Conservation (phyloP, 768 basidiomycete species). For the Lactarius akahatsu region DNA sequence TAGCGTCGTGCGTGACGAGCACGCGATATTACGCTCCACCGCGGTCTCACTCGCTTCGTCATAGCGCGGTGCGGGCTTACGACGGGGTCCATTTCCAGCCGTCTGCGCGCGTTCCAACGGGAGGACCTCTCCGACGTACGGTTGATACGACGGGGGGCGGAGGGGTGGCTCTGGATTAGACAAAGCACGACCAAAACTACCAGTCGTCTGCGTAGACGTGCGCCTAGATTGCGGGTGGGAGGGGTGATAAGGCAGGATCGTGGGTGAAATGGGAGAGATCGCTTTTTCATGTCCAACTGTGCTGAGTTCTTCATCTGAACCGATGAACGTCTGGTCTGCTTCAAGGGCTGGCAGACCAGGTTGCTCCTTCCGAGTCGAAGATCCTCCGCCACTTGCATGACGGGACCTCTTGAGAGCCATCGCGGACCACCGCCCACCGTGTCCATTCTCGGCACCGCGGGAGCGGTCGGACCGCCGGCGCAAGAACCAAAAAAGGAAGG, state of each 20-base stretch:
- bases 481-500: slow-evolving; percentile 16
- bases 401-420: slow-evolving; percentile 4
- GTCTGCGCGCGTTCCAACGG: slow-evolving; percentile 22
- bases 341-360: slow-evolving; percentile 2
- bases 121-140: slow-evolving; percentile 15
- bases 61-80: slow-evolving; percentile 30
- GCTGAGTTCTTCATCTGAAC: slow-evolving; percentile 27
- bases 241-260: background rate
- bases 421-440: slow-evolving; percentile 5
- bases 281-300: slow-evolving; percentile 24
- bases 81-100: slow-evolving; percentile 7
- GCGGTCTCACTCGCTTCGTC: background rate
- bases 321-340: slow-evolving; percentile 13
- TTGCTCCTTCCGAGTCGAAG: slow-evolving; percentile 8
- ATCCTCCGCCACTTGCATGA: background rate
- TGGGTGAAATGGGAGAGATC: background rate
- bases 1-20: slow-evolving; percentile 32
- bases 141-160: slow-evolving; percentile 8
- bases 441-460: background rate
- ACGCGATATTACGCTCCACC: background rate
- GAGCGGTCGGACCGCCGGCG: slow-evolving; percentile 15
- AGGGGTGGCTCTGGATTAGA: background rate
- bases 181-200: background rate
- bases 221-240: slow-evolving; percentile 9
- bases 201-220: slow-evolving; percentile 12